Base-by-base conservation (phyloP, 495 filamentous ascomycete genomes). In the Antarctomyces pellizariae region DNA sequence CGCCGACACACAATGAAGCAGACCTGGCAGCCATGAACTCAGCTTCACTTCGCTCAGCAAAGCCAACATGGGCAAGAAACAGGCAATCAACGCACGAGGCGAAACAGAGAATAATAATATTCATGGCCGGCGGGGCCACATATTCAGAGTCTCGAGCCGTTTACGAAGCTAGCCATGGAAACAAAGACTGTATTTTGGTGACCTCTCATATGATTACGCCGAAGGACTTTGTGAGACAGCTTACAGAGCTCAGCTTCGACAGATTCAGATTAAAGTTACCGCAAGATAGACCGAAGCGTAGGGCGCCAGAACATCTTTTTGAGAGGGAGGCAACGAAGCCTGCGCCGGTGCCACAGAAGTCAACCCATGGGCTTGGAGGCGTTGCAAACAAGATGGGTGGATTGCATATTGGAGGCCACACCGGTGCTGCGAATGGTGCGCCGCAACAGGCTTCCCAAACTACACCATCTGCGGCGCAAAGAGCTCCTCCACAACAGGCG, bases 71-170 rank as follows among this genome's bases (percentile, higher is more conserved):
- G 86, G 86, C 86, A 5, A 75, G 74, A 26, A 72, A 76, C 7
- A 66, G 77, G 28, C 57, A 69, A 14, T 60, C 71, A 9, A 64
- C 66, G 6, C 64, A 72, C 11, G 83, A 92, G 38, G 79, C 76
- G 28, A 65, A 71, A 24, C 86, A 97, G 48, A 71, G 86, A 22
- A 66, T 95, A 24, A 75, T 97, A 32, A 72, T 95, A 24, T 93
- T 93, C 46, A 74, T 95, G 67, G 84, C 86, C 11, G 86, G 89
- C 18, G 86, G 86, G 21, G 89, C 89, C 4, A 97, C 83, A 2
- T 86, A 83, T 45, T 73, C 75, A 1, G 86, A 97, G 50, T 54
- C 75, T 4, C 67, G 89, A 27, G 59, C 72, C 11, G 95, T 86
- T 50, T 93, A 95, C 39, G 83, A 97, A 35, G 45, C 76, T 5